Evolutionary conservation across 169 alveolate genomes (phyloP).

Genomic region (Plasmodium blacklocki): DNA sequence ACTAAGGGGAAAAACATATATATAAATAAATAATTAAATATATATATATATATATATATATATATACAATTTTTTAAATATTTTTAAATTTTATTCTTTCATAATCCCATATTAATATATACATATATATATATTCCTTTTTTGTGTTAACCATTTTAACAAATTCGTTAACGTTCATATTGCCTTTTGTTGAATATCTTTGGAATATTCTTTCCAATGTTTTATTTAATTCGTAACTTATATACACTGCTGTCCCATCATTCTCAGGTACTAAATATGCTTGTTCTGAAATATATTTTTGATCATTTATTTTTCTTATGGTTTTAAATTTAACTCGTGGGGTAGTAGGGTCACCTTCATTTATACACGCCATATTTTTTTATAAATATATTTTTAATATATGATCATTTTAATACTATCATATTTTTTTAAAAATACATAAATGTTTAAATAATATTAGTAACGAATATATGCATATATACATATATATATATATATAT

Average conservation of each 20-base stretch:
- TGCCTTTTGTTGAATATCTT: constrained; percentile 54
- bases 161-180: constrained; percentile 66
- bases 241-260: constrained; percentile 50
- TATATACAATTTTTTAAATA: background rate
- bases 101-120: background rate
- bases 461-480: too few species aligned
- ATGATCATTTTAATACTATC: background rate
- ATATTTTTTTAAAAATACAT: background rate
- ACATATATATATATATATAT: too few species aligned
- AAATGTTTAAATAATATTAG: too few species aligned
- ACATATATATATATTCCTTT: background rate
- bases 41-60: background rate
- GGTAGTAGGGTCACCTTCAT: constrained; percentile 28
- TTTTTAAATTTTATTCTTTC: background rate
- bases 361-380: constrained; percentile 64
- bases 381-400: background rate
- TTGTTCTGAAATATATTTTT: constrained; percentile 50
- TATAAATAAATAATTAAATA: background rate
- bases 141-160: constrained; percentile 24
- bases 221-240: constrained; percentile 67
- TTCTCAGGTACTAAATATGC: constrained; percentile 72
- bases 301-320: constrained; percentile 32
- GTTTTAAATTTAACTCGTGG: constrained; percentile 64
- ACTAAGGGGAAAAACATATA: constrained; percentile 20
- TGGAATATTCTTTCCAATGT: constrained; percentile 37